A percentile compares a stretch with the other conserved stretches of the same genome.
Conservation (phyloP, 2,329 filamentous ascomycete species). For the Penicillium sp. region DNA sequence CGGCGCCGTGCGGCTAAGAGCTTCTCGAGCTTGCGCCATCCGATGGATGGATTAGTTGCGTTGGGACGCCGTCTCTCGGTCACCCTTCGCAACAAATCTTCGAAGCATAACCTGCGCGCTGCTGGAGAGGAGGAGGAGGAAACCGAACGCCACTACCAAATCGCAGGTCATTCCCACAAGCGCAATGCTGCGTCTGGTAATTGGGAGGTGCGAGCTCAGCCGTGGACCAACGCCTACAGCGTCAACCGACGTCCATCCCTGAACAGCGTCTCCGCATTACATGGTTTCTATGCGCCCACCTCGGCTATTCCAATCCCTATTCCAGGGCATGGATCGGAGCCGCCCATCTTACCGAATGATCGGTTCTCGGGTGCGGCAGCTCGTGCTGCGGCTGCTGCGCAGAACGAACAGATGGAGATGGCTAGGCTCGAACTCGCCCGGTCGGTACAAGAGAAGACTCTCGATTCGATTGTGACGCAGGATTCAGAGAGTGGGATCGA, state of each 20-base stretch:
- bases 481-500: slow-evolving; percentile 54
- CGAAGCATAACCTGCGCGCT: slow-evolving; percentile 26
- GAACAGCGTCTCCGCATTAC: slow-evolving; percentile 35
- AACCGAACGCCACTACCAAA: slow-evolving; percentile 18
- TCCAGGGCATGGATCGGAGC: slow-evolving; percentile 38
- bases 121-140: slow-evolving; percentile 12
- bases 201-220: slow-evolving; percentile 25
- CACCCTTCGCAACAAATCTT: slow-evolving; percentile 39
- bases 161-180: slow-evolving; percentile 18
- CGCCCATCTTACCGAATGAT: slow-evolving; percentile 42
- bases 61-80: slow-evolving; percentile 44
- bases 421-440: slow-evolving; percentile 27
- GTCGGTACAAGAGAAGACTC: slow-evolving; percentile 28
- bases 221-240: slow-evolving; percentile 29
- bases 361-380: slow-evolving; percentile 46
- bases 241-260: slow-evolving; percentile 39
- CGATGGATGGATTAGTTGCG: slow-evolving; percentile 42
- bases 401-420: slow-evolving; percentile 40
- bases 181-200: slow-evolving; percentile 21
- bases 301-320: slow-evolving; percentile 31
- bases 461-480: slow-evolving; percentile 31
- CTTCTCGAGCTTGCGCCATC: slow-evolving; percentile 44
- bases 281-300: slow-evolving; percentile 34
- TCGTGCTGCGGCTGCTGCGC: slow-evolving; percentile 50
- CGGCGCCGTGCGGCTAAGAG: slow-evolving; percentile 40